Evolutionary conservation across 1,284 basidiomycete species (phyloP), one percentile per base, ranked within the genome.

Genomic region (Tilletia caries): DNA sequence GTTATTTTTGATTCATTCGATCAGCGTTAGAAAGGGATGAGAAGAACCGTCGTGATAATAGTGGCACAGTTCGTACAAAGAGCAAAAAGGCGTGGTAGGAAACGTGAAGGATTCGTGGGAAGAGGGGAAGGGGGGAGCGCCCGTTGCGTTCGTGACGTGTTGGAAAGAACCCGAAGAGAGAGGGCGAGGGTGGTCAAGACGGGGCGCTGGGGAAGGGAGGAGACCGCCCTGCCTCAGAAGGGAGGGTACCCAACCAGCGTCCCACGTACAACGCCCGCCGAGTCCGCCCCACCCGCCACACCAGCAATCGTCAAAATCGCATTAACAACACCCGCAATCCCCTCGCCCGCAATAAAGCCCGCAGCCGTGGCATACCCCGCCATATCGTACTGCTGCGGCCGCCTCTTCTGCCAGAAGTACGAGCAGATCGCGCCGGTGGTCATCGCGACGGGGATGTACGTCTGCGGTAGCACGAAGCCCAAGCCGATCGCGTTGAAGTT

Each of bases 341-440:
- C 89, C 79, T 90, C 89, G 50, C 89, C 89, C 25, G 89, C 89
- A 64, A 90, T 85, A 73, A 89, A 82, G 74, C 89, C 89, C 84
- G 80, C 87, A 43, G 88, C 84, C 71, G 89, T 76, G 44, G 88
- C 86, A 78, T 89, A 89, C 83, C 88, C 88, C 81, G 88, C 89
- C 85, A 89, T 86, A 60, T 77, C 74, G 69, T 71, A 74, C 23
- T 54, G 66, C 66, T 70, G 58, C 1, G 87, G 87, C 75, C 81
- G 86, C 34, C 85, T 83, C 74, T 84, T 84, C 70, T 84, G 78
- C 89, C 89, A 90, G 80, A 88, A 64, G 52, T 74, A 71, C 23
- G 75, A 75, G 15, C 78, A 67, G 12, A 76, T 79, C 5, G 84
- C 80, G 52, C 78, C 79, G 33, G 81, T 79, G 69, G 71, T 72